A percentile compares a stretch with the other conserved stretches of the same genome.
Conservation (phyloP, 2,329 filamentous ascomycete species). For the Juglanconis juglandina region DNA sequence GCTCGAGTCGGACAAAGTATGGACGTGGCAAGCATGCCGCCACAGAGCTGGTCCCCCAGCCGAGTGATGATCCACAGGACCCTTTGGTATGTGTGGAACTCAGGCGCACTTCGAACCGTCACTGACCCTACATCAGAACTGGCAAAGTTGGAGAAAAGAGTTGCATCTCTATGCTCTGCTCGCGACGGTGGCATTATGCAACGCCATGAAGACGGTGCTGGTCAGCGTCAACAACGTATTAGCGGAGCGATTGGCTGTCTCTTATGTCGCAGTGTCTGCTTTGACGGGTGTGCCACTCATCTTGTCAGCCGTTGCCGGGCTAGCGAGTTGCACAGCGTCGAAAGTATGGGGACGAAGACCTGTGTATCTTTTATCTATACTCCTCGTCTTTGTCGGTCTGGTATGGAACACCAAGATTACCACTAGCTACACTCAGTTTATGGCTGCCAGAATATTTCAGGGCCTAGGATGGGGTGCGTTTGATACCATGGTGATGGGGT, state of each 20-base stretch:
- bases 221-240: constrained; percentile 45
- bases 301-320: constrained; percentile 43
- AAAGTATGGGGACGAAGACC: constrained; percentile 51
- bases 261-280: constrained; percentile 45
- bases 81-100: constrained; percentile 42
- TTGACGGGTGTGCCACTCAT: constrained; percentile 53
- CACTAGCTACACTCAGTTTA: constrained; percentile 41
- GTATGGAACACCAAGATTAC: constrained; percentile 47
- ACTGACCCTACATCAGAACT: constrained; percentile 42
- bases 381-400: constrained; percentile 45
- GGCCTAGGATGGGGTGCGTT: constrained; percentile 59
- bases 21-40: constrained; percentile 40
- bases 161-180: constrained; percentile 46
- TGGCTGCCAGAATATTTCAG: constrained; percentile 52
- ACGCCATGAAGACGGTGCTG: constrained; percentile 53
- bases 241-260: constrained; percentile 38
- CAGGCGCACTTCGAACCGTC: neutral
- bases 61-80: constrained; percentile 52
- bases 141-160: constrained; percentile 53
- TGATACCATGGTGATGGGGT: constrained; percentile 49
- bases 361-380: constrained; percentile 46
- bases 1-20: constrained; percentile 44
- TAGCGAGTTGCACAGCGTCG: constrained; percentile 39
- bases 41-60: constrained; percentile 51
- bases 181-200: constrained; percentile 42